phyloP scores from a whole-genome alignment of 495 filamentous ascomycete genomes.

The Neurospora tetraspora region DNA sequence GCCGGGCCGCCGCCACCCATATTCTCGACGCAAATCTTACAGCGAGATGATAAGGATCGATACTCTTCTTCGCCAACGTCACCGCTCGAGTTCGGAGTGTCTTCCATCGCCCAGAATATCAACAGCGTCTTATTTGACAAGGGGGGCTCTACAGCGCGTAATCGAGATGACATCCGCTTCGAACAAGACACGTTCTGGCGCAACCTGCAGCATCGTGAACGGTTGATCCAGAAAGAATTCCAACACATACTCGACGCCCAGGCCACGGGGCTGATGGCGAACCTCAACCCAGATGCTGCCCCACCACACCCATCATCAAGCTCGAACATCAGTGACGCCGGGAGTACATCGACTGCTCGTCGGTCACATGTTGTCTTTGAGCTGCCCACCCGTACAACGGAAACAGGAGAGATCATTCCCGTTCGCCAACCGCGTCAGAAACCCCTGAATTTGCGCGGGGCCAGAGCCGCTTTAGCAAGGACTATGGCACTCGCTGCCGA shows the following conservation, averaged over 20 bases:
- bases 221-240: conserved; percentile 60
- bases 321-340: conserved; percentile 18
- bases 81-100: conserved; percentile 1
- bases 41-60: conserved; percentile 22
- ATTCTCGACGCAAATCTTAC: conserved; percentile 16
- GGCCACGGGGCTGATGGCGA: conserved; percentile 52
- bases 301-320: neutral
- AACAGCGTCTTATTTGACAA: conserved; percentile 25
- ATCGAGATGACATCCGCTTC: conserved; percentile 7
- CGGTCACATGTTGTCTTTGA: conserved; percentile 18
- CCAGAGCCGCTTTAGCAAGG: conserved; percentile 58
- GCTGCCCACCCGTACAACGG: conserved; percentile 14
- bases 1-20: conserved; percentile 27
- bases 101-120: conserved; percentile 16
- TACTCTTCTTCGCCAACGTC: neutral
- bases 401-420: conserved; percentile 39
- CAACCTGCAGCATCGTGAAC: conserved; percentile 37
- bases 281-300: conserved; percentile 12
- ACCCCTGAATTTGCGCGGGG: conserved; percentile 49
- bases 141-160: conserved; percentile 1
- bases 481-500: conserved; percentile 63
- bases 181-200: conserved; percentile 27
- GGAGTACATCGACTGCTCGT: conserved; percentile 29
- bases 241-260: conserved; percentile 81
- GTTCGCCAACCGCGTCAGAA: conserved; percentile 53